A percentile compares a stretch with the other conserved stretches of the same genome.
Evolutionary conservation across 1,139 yeast genomes (phyloP).

Genomic region (Hanseniaspora sp.): DNA sequence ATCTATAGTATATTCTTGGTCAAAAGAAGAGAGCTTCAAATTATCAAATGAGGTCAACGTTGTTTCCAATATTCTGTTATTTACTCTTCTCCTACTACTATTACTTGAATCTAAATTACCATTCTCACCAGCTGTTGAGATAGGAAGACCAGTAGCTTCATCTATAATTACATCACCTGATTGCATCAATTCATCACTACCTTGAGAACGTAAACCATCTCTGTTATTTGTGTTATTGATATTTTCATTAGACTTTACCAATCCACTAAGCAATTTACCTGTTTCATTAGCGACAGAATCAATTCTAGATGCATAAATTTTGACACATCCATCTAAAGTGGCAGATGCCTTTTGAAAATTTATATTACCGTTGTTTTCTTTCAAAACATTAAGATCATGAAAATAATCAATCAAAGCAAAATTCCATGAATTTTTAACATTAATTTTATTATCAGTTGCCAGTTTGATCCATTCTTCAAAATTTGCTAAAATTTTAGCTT

Average conservation of each 20-base stretch:
- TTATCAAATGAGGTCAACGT: conserved; percentile 49
- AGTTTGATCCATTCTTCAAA: conserved; percentile 85
- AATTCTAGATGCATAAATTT: conserved; percentile 73
- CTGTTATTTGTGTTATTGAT: conserved; percentile 27
- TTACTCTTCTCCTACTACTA: conserved; percentile 24
- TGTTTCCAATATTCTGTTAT: conserved; percentile 38
- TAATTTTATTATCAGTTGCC: conserved; percentile 78
- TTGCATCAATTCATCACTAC: not conserved
- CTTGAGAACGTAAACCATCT: conserved; percentile 18
- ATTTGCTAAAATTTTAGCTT: conserved; percentile 44
- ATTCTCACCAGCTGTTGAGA: conserved; percentile 16
- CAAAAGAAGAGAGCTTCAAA: conserved; percentile 57
- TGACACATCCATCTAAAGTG: conserved; percentile 76
- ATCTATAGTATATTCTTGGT: conserved; percentile 69
- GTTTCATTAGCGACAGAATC: conserved; percentile 90
- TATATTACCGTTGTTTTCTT: conserved; percentile 28
- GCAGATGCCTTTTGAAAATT: conserved; percentile 71
- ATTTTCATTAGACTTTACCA: conserved; percentile 29
- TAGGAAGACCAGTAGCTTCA: conserved; percentile 28
- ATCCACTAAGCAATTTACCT: conserved; percentile 70
- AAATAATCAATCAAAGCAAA: conserved; percentile 82
- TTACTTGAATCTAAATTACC: conserved; percentile 29
- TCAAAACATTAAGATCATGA: conserved; percentile 28
- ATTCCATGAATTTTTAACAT: conserved; percentile 61
- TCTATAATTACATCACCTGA: conserved; percentile 29